A percentile compares a stretch with the other conserved stretches of the same genome.
These are phyloP conservation scores for Oryza meridionalis DNA, from an alignment of 176 grass and related monocot genomes.

Conservation along the genomic window DNA sequence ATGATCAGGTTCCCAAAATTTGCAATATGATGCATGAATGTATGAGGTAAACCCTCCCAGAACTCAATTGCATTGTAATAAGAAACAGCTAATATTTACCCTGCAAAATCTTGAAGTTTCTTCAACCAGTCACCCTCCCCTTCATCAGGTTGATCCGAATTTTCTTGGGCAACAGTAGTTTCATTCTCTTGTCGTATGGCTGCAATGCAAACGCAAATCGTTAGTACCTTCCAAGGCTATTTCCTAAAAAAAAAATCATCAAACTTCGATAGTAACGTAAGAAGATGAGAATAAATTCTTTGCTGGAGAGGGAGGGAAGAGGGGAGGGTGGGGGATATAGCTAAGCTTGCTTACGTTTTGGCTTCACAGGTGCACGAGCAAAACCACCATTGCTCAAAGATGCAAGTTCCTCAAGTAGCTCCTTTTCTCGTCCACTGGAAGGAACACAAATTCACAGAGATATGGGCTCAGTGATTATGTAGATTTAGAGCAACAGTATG, in stretches of 20 bases:
- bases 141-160: slow-evolving; percentile 50
- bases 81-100: slow-evolving; percentile 59
- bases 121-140: slow-evolving; percentile 78
- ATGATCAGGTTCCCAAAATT: neutral
- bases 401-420: slow-evolving; percentile 90
- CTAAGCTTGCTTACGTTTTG: slow-evolving; percentile 54
- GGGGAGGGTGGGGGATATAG: neutral
- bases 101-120: slow-evolving; percentile 86
- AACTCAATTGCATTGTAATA: neutral
- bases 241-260: neutral
- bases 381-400: slow-evolving; percentile 61
- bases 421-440: slow-evolving; percentile 70
- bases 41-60: neutral
- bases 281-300: slow-evolving; percentile 32
- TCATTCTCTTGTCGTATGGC: slow-evolving; percentile 54
- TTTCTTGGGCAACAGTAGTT: slow-evolving; percentile 46
- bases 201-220: slow-evolving; percentile 36
- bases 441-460: slow-evolving; percentile 27
- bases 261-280: slow-evolving; percentile 21
- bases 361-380: slow-evolving; percentile 45
- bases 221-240: slow-evolving; percentile 14
- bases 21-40: neutral
- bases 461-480: neutral
- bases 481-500: neutral
- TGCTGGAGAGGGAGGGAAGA: neutral